phyloP scores from a whole-genome alignment of 1,284 basidiomycete species.

The Melampsora larici-populina region DNA sequence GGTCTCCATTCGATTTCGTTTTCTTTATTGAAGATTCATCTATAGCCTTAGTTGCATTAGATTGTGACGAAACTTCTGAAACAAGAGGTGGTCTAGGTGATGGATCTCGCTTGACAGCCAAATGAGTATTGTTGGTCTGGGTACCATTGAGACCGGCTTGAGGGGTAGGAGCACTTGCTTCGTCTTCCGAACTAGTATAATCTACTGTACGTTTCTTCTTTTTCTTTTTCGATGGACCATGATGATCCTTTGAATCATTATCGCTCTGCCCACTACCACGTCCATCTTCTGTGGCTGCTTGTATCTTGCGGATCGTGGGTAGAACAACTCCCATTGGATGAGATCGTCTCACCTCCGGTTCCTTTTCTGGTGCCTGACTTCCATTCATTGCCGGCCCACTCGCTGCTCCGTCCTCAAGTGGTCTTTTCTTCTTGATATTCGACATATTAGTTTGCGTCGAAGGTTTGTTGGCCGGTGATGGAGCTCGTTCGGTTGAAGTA shows the following conservation, averaged over 20 bases:
- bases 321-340: neutral
- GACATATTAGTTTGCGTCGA: neutral
- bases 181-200: constrained; percentile 39
- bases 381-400: neutral
- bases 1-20: neutral
- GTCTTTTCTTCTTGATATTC: constrained; percentile 6
- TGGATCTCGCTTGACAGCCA: neutral
- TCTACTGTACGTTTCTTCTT: constrained; percentile 6
- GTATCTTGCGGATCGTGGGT: constrained; percentile 28
- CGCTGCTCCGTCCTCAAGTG: neutral
- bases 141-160: neutral
- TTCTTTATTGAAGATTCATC: neutral
- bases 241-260: neutral
- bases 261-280: neutral
- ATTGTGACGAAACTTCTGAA: neutral
- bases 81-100: neutral
- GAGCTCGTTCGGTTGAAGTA: neutral
- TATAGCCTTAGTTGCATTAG: neutral
- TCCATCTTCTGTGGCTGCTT: neutral
- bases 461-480: neutral
- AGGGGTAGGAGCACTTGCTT: constrained; percentile 19
- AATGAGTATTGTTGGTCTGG: neutral
- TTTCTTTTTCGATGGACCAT: constrained; percentile 24
- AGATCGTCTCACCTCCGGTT: neutral
- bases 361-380: neutral